Conservation (phyloP, 805 yeast species). For the Priceomyces carsonii region DNA sequence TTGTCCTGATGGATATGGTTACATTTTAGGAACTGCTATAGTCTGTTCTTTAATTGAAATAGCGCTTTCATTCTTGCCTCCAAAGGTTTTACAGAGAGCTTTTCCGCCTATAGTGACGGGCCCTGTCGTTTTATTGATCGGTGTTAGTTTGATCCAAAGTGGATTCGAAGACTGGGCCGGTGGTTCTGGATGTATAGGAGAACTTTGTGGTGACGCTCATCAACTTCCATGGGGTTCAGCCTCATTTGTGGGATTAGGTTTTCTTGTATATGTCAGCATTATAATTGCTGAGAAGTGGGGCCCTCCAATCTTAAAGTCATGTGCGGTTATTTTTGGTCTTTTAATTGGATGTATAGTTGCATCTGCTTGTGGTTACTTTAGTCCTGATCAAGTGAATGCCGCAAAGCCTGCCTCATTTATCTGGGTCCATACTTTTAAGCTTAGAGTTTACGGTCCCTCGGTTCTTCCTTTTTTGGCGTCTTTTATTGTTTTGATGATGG, state of each 20-base stretch:
- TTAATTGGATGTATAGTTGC: slow-evolving; percentile 90
- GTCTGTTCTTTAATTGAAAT: slow-evolving; percentile 78
- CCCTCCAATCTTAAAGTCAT: slow-evolving; percentile 90
- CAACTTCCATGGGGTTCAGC: slow-evolving; percentile 82
- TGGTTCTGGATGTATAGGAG: slow-evolving; percentile 65
- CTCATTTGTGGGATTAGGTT: slow-evolving; percentile 82
- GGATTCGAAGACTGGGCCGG: slow-evolving; percentile 90
- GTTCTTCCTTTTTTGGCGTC: slow-evolving; percentile 85
- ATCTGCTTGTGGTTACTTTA: slow-evolving; percentile 85
- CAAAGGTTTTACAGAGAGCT: slow-evolving; percentile 62
- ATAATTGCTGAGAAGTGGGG: slow-evolving; percentile 84
- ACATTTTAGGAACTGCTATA: slow-evolving; percentile 78
- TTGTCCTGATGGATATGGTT: slow-evolving; percentile 91
- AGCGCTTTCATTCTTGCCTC: slow-evolving; percentile 73
- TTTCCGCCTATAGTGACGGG: slow-evolving; percentile 94
- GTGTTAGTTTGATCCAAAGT: slow-evolving; percentile 62
- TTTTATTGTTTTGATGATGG: slow-evolving; percentile 82
- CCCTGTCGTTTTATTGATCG: slow-evolving; percentile 86
- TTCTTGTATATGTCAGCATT: slow-evolving; percentile 73
- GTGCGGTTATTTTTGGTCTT: slow-evolving; percentile 86
- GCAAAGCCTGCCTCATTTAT: slow-evolving; percentile 85
- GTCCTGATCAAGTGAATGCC: slow-evolving; percentile 50
- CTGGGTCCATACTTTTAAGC: slow-evolving; percentile 85
- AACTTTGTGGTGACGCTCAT: slow-evolving; percentile 41
- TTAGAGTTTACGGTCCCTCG: slow-evolving; percentile 78